Conservation (phyloP, 2,329 filamentous ascomycete genomes). For the Ophiosphaerella korrae region DNA sequence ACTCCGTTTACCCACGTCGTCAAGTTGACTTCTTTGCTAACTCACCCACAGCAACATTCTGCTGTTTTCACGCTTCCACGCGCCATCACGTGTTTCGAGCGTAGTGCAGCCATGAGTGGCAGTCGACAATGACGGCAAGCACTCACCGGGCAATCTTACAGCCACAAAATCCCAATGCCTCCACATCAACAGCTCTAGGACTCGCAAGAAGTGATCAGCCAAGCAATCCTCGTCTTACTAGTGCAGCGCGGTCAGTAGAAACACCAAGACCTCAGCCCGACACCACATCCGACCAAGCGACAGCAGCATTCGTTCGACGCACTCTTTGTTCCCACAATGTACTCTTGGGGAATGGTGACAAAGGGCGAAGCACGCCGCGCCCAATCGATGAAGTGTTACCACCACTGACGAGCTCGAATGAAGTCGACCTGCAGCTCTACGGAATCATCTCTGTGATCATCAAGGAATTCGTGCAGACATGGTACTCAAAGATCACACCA, state of each 20-base stretch:
- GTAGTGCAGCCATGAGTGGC: constrained; percentile 20
- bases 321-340: constrained; percentile 75
- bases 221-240: constrained; percentile 20
- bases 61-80: constrained; percentile 7
- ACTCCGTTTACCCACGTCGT: constrained; percentile 21
- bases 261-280: constrained; percentile 31
- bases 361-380: constrained; percentile 61
- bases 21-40: constrained; percentile 9
- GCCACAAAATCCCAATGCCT: constrained; percentile 24
- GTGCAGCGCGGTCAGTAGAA: constrained; percentile 23
- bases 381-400: constrained; percentile 84
- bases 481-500: constrained; percentile 91
- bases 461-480: constrained; percentile 86
- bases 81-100: constrained; percentile 16
- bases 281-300: constrained; percentile 75
- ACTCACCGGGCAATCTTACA: constrained; percentile 27
- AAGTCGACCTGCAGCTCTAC: constrained; percentile 91
- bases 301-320: constrained; percentile 78
- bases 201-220: constrained; percentile 14
- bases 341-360: constrained; percentile 56
- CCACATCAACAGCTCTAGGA: constrained; percentile 16
- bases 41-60: constrained; percentile 10
- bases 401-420: constrained; percentile 90
- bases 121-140: constrained; percentile 35
- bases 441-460: constrained; percentile 88